Evolutionary conservation across 495 filamentous ascomycete species (phyloP).

Genomic region (Aspergillus cristatus): DNA sequence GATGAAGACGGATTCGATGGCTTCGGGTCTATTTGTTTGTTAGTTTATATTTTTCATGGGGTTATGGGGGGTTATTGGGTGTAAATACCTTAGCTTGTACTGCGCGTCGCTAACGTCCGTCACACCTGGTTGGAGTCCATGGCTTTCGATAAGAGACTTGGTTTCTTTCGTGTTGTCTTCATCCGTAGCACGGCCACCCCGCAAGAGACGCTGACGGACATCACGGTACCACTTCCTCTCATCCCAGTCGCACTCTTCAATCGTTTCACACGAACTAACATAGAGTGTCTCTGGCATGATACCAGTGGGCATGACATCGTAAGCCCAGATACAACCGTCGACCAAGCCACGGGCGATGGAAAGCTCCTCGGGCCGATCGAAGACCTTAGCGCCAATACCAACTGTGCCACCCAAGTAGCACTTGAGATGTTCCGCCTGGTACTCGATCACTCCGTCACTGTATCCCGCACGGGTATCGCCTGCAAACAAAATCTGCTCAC

Average conservation of each 20-base stretch:
- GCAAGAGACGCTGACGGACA: constrained; percentile 15
- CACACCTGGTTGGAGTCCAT: constrained; percentile 50
- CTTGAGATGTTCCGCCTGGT: constrained; percentile 46
- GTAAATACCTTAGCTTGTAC: constrained; percentile 57
- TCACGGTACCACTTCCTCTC: constrained; percentile 39
- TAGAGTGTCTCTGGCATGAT: constrained; percentile 54
- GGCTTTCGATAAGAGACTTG: constrained; percentile 29
- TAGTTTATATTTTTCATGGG: constrained; percentile 1
- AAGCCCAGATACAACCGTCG: constrained; percentile 52
- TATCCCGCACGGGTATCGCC: constrained; percentile 35
- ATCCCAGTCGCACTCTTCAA: constrained; percentile 46
- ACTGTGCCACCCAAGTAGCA: constrained; percentile 57
- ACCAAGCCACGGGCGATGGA: constrained; percentile 45
- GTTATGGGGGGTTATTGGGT: not conserved
- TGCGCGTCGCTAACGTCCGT: constrained; percentile 45
- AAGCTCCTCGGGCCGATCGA: constrained; percentile 45
- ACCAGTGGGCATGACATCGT: constrained; percentile 45
- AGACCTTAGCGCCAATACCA: constrained; percentile 50
- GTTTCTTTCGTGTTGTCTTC: constrained; percentile 21
- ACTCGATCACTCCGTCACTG: constrained; percentile 23
- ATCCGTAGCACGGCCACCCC: constrained; percentile 4
- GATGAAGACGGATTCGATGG: constrained; percentile 65
- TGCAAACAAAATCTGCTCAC: constrained; percentile 69
- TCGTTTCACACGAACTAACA: constrained; percentile 40
- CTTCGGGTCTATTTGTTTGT: constrained; percentile 43